Base-by-base conservation (phyloP, 2,329 filamentous ascomycete species). In the Lachnellula arida region DNA sequence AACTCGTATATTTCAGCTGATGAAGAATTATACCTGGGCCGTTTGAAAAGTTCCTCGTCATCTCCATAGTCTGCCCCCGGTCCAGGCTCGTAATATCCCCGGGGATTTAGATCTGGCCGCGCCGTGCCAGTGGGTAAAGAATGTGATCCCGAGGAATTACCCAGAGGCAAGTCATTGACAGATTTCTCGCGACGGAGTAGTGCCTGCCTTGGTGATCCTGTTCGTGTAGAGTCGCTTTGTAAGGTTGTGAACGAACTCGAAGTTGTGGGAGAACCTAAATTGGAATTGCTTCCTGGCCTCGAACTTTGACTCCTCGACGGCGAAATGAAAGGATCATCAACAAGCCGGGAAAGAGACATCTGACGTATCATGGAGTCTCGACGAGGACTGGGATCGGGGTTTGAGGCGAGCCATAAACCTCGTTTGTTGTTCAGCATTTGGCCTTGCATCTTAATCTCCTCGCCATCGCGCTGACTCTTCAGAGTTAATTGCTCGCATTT, bases 321-420 rank as follows among this genome's bases (percentile, higher is more conserved):
- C 2, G 65, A 61, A 17, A 28, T 47, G 37, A 64, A 63, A 5
- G 62, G 56, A 49, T 67, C 62, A 5, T n/a, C 8, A 7, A n/a
- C 6, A 14, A 17, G 4, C 4, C 48, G 55, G n/a, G 57, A 34
- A 22, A 53, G 35, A n/a, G 25, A 53, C 47, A 59, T 62, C 3
- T 53, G 51, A 11, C 11, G 9, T 9, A 32, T 32, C 28, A 32
- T 32, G 9, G 28, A 11, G 37, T 52, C 46, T 19, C 59, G 49
- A 14, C 55, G 54, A 2, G 56, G 55, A 35, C 51, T 58, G 4
- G 62, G 59, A 6, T 40, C 42, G 0, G 60, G 59, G 32, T 66
- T 55, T 2, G 53, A 37, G 5, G 61, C 60, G 25, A 65, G 40
- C 65, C 65, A 68, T 4, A 65, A 32, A 14, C 60, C 57, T 14